These are phyloP conservation scores for Karstenula rhodostoma DNA, from an alignment of 2,329 filamentous ascomycete species.

Conservation along the genomic window DNA sequence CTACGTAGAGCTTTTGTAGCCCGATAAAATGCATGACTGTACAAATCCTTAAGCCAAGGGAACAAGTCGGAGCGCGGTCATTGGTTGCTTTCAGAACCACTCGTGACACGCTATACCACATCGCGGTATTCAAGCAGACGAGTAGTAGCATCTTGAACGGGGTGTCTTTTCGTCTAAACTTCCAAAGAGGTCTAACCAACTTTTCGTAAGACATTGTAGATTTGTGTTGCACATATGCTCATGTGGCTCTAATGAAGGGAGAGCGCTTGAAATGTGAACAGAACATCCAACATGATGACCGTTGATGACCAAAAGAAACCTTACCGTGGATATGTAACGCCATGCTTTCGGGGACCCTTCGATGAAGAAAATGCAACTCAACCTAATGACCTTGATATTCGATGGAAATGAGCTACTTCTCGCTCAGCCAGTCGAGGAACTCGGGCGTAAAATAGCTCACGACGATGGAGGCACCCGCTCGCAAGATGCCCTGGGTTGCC, in stretches of 20 bases:
- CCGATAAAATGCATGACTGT: too few species aligned
- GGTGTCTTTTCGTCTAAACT: not conserved
- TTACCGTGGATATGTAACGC: conserved; percentile 19
- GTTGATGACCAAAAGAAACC: not conserved
- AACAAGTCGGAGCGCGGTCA: too few species aligned
- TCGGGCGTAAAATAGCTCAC: conserved; percentile 94
- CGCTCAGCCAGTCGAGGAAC: conserved; percentile 68
- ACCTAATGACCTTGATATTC: not conserved
- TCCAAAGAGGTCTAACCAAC: not conserved
- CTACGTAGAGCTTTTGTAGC: too few species aligned
- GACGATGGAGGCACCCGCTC: conserved; percentile 91
- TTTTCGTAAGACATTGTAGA: not conserved
- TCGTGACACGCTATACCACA: too few species aligned
- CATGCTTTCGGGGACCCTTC: conserved; percentile 9
- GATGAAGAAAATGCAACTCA: not conserved
- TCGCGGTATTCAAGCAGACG: not conserved
- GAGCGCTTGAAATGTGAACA: not conserved
- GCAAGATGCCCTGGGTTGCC: conserved; percentile 88
- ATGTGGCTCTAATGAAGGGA: not conserved
- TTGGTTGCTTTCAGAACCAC: not conserved
- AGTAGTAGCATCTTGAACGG: not conserved
- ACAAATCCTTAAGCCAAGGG: too few species aligned
- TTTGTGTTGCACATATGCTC: not conserved
- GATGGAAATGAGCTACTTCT: conserved; percentile 21
- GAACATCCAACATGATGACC: not conserved